These are phyloP conservation scores for Eimeria maxima DNA, from an alignment of 169 alveolate genomes.

Conservation along the genomic window DNA sequence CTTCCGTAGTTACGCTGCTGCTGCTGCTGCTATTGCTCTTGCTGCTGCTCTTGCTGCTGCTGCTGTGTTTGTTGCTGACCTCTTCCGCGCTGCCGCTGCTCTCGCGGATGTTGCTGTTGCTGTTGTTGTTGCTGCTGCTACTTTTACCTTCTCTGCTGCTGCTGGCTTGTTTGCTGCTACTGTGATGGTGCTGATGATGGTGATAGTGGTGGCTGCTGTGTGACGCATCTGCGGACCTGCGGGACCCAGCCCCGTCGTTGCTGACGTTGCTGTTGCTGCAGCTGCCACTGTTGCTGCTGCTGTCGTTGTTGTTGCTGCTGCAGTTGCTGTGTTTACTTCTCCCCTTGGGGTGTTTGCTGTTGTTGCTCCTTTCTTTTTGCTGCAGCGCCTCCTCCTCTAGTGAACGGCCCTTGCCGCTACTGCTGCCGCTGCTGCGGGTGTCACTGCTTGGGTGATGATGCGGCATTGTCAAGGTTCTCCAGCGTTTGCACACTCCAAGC, in stretches of 20 bases:
- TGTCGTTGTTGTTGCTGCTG: constrained; percentile 36
- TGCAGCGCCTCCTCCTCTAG: constrained; percentile 36
- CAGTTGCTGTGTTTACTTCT: constrained; percentile 13
- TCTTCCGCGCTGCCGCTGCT: neutral
- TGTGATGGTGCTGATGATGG: neutral
- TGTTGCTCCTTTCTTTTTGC: constrained; percentile 19
- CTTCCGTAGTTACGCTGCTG: neutral
- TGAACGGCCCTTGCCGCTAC: constrained; percentile 34
- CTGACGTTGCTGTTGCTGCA: constrained; percentile 58
- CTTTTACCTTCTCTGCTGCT: neutral
- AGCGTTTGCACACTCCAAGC: neutral
- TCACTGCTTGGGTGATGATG: constrained; percentile 4
- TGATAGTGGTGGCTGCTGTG: constrained; percentile 7
- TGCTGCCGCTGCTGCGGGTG: constrained; percentile 19
- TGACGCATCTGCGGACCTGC: constrained; percentile 1
- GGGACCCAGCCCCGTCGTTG: constrained; percentile 8
- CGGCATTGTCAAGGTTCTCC: constrained; percentile 31
- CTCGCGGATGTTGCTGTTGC: constrained; percentile 6
- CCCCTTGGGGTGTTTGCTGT: constrained; percentile 6
- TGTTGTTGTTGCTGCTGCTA: neutral
- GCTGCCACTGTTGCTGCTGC: constrained; percentile 19
- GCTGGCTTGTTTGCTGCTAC: constrained; percentile 4
- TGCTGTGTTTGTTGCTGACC: neutral
- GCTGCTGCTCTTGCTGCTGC: constrained; percentile 13
- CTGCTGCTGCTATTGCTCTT: constrained; percentile 5